Conservation (phyloP, 1,139 yeast species). For the Candida dubliniensis region DNA sequence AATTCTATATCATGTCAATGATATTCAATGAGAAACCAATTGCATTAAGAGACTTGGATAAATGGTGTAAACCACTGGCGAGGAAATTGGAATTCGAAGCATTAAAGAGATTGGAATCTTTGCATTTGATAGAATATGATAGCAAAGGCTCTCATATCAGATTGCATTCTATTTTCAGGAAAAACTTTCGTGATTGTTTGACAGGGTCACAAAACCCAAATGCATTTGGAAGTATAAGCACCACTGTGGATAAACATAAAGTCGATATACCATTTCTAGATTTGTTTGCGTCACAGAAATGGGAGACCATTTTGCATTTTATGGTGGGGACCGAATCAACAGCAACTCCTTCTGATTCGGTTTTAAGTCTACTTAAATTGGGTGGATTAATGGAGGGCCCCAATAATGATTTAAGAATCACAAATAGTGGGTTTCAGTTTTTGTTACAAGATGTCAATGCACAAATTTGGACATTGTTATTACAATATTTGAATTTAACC, state of each 20-base stretch:
- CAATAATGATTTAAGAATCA: conserved; percentile 58
- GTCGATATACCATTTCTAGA: conserved; percentile 71
- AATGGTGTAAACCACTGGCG: conserved; percentile 68
- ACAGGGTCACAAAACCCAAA: conserved; percentile 67
- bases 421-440: conserved; percentile 92
- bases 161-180: conserved; percentile 71
- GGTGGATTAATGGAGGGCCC: conserved; percentile 82
- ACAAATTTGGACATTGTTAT: conserved; percentile 88
- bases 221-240: conserved; percentile 45
- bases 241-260: conserved; percentile 37
- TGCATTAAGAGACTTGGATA: conserved; percentile 64
- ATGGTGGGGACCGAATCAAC: conserved; percentile 91
- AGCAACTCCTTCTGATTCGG: conserved; percentile 67
- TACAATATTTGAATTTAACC: conserved; percentile 84
- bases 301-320: conserved; percentile 95
- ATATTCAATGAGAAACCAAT: conserved; percentile 78
- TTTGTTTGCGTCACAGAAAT: conserved; percentile 75
- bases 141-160: conserved; percentile 54
- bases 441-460: conserved; percentile 88
- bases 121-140: conserved; percentile 74
- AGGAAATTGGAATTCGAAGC: conserved; percentile 70
- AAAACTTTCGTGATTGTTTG: conserved; percentile 75
- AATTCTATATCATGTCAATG: conserved; percentile 85
- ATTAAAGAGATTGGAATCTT: conserved; percentile 67
- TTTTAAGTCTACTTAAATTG: conserved; percentile 61